A percentile compares a stretch with the other conserved stretches of the same genome.
Conservation (phyloP, 2,329 filamentous ascomycete species). For the Periconia digitata region DNA sequence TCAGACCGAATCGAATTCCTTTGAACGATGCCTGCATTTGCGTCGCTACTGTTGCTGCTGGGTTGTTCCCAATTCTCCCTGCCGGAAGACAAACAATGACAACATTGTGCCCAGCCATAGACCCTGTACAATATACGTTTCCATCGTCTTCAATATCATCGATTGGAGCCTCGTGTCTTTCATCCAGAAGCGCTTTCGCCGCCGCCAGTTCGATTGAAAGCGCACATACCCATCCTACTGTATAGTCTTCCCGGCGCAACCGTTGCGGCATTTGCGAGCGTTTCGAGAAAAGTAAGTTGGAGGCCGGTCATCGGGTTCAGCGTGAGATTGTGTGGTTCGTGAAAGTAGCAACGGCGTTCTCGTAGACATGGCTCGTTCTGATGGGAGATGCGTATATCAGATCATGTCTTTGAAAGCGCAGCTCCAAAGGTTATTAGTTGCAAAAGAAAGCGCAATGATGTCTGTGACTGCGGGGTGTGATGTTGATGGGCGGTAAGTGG, state of each 20-base stretch:
- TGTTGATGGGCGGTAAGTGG: too few species aligned
- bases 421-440: too few species aligned
- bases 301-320: not conserved
- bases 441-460: too few species aligned
- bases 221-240: constrained; percentile 38
- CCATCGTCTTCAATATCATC: constrained; percentile 12
- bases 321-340: too few species aligned
- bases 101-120: constrained; percentile 25
- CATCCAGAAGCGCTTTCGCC: constrained; percentile 32
- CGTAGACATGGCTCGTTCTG: too few species aligned
- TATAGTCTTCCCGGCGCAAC: constrained; percentile 22
- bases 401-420: too few species aligned
- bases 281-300: constrained; percentile 1
- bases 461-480: too few species aligned
- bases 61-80: constrained; percentile 26
- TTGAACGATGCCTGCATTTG: constrained; percentile 30
- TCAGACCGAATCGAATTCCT: constrained; percentile 21
- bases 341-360: too few species aligned
- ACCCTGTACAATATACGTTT: constrained; percentile 12
- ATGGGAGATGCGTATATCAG: too few species aligned
- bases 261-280: constrained; percentile 7
- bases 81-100: constrained; percentile 25
- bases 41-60: constrained; percentile 31
- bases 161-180: constrained; percentile 14
- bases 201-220: constrained; percentile 35